phyloP scores from a whole-genome alignment of 2,329 filamentous ascomycete species.

The Paramyrothecium roridum region DNA sequence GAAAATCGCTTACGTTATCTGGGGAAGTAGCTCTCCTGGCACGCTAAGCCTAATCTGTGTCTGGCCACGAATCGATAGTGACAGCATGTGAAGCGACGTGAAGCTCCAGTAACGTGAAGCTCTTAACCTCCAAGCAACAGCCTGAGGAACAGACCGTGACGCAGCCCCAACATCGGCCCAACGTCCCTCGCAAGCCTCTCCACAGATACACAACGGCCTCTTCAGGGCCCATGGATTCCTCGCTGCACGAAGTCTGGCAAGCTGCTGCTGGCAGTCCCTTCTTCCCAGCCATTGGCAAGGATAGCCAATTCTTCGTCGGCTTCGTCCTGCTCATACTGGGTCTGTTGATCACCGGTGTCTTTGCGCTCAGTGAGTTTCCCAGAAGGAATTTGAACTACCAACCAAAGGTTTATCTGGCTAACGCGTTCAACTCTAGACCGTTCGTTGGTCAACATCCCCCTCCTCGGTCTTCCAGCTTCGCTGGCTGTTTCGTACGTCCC shows the following conservation, averaged over 20 bases:
- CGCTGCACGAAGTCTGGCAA: conserved; percentile 89
- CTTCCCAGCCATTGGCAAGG: conserved; percentile 74
- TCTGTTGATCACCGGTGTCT: conserved; percentile 71
- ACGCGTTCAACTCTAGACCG: conserved; percentile 57
- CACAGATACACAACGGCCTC: neutral
- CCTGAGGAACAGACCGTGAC: neutral
- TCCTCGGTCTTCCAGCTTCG: conserved; percentile 83
- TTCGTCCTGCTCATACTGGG: conserved; percentile 72
- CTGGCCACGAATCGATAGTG: neutral
- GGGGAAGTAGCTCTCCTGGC: neutral
- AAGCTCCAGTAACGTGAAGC: neutral
- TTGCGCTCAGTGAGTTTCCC: conserved; percentile 73
- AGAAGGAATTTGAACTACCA: neutral
- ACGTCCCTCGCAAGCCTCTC: neutral
- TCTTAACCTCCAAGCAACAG: neutral
- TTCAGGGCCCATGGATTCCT: conserved; percentile 64
- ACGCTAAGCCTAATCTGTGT: neutral
- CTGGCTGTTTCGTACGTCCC: conserved; percentile 78
- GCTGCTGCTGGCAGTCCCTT: conserved; percentile 86
- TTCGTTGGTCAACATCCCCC: conserved; percentile 70
- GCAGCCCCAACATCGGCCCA: neutral
- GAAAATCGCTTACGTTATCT: neutral
- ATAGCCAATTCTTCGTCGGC: conserved; percentile 77
- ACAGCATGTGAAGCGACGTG: neutral
- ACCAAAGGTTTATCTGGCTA: neutral